phyloP scores from a whole-genome alignment of 768 basidiomycete species.

The Amanita jacksonii region DNA sequence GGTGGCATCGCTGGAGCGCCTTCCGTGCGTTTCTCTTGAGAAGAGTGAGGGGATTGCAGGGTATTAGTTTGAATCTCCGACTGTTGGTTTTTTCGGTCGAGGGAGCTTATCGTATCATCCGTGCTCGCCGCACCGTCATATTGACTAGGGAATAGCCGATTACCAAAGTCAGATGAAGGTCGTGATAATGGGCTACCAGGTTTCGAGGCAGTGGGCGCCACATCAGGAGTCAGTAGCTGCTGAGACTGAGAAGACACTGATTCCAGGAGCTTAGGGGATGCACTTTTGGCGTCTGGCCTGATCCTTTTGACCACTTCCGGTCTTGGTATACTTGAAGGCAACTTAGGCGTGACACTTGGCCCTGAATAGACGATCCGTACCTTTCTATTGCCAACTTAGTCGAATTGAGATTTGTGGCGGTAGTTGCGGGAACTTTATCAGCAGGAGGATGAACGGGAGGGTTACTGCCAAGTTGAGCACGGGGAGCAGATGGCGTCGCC shows the following conservation, averaged over 20 bases:
- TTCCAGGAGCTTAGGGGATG: constrained; percentile 10
- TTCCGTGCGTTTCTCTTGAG: constrained; percentile 34
- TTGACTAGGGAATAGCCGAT: background rate
- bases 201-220: background rate
- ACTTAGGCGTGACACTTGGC: too few relatives aligned
- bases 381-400: constrained; percentile 61
- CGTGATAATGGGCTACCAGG: background rate
- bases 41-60: constrained; percentile 20
- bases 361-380: constrained; percentile 31
- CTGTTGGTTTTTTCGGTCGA: constrained; percentile 5
- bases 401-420: constrained; percentile 19
- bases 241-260: background rate
- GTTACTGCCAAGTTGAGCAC: constrained; percentile 37
- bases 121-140: background rate
- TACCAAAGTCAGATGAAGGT: background rate
- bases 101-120: background rate
- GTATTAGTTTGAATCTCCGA: constrained; percentile 18
- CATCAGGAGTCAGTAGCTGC: background rate
- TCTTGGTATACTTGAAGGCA: constrained; percentile 58
- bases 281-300: constrained; percentile 28
- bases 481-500: constrained; percentile 46
- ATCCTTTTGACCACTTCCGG: constrained; percentile 73
- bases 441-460: constrained; percentile 16
- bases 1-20: constrained; percentile 60
- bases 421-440: constrained; percentile 17